These are phyloP conservation scores for Ogataea parapolymorpha DNA, from an alignment of 805 yeast species.

Conservation along the genomic window DNA sequence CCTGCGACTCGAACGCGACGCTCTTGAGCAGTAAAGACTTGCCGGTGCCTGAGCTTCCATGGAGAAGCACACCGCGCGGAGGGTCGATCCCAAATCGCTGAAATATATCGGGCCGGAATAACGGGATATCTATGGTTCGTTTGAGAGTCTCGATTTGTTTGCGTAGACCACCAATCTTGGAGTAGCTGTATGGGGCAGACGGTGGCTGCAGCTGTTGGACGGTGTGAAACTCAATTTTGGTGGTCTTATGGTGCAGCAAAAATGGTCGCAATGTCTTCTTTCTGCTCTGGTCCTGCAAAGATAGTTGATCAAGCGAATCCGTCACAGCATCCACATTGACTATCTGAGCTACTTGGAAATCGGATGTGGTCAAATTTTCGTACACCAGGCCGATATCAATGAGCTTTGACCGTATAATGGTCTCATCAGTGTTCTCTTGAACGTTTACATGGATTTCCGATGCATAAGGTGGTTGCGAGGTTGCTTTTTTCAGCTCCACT, in stretches of 20 bases:
- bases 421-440: slow-evolving; percentile 19
- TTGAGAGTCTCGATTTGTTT: slow-evolving; percentile 59
- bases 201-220: slow-evolving; percentile 37
- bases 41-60: slow-evolving; percentile 98
- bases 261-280: slow-evolving; percentile 17
- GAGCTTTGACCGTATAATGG: slow-evolving; percentile 40
- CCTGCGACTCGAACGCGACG: slow-evolving; percentile 64
- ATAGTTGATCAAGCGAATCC: slow-evolving; percentile 1
- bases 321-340: slow-evolving; percentile 1
- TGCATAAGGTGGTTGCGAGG: slow-evolving; percentile 46
- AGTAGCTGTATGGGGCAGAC: slow-evolving; percentile 38
- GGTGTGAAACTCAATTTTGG: slow-evolving; percentile 33
- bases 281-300: background rate
- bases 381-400: slow-evolving; percentile 57
- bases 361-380: slow-evolving; percentile 40
- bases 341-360: slow-evolving; percentile 14
- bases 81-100: slow-evolving; percentile 86
- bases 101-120: slow-evolving; percentile 72
- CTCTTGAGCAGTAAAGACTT: slow-evolving; percentile 85
- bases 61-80: slow-evolving; percentile 88
- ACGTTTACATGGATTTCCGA: slow-evolving; percentile 15
- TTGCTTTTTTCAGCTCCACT: slow-evolving; percentile 41
- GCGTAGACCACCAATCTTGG: slow-evolving; percentile 70
- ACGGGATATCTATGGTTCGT: slow-evolving; percentile 73
- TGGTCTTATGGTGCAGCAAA: slow-evolving; percentile 25